Base-by-base conservation (phyloP, 148 eudicot genomes). In the Tetragonia tetragonoides region DNA sequence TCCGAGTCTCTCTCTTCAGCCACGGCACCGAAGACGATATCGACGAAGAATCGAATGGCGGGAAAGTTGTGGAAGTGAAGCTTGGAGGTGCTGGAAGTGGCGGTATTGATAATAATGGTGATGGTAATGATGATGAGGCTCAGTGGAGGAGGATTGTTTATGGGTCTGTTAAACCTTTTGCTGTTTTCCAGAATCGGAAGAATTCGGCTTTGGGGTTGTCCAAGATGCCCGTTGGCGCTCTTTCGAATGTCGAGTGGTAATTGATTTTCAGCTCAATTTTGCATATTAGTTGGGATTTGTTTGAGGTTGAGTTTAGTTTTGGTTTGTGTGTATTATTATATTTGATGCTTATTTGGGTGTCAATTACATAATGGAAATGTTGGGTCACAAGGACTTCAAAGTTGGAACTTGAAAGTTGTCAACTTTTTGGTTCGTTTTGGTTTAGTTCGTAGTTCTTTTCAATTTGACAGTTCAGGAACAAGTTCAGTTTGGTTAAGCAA, bases 141-240 rank as follows among this genome's bases (percentile, higher is more conserved):
- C 84, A 75, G 74, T 87, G 93, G 93, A 81, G 97, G 87, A 87
- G 93, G 73, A 88, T 95, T 7, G 93, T 89, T n/a, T 90, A 95
- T 61, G 97, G 94, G 12, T 91, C 99, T 0, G 97, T 91, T 28
- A 49, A 94, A 41, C 99, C 97, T 3, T 95, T 91, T 66, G 97
- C 94, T 23, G 74, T 89, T 72, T 87, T 95, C 77, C 97, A 93
- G 86, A 93, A 86, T 57, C 87, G 88, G 47, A 95, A 88, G 84
- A 89, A 91, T 72, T 81, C 90, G 2, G 61, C 73, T 56, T 61
- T 75, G 5, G 81, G 86, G 7, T 44, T 83, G 74, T 81, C 84
- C 2, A 84, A 78, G 42, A 47, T 86, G 78, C 75, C 84, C 6
- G 12, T 42, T 42, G 80, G 82, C 0, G 74, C 82, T 82, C 77